These are phyloP conservation scores for Dentipellis sp. DNA, from an alignment of 768 basidiomycete genomes.

Conservation along the genomic window DNA sequence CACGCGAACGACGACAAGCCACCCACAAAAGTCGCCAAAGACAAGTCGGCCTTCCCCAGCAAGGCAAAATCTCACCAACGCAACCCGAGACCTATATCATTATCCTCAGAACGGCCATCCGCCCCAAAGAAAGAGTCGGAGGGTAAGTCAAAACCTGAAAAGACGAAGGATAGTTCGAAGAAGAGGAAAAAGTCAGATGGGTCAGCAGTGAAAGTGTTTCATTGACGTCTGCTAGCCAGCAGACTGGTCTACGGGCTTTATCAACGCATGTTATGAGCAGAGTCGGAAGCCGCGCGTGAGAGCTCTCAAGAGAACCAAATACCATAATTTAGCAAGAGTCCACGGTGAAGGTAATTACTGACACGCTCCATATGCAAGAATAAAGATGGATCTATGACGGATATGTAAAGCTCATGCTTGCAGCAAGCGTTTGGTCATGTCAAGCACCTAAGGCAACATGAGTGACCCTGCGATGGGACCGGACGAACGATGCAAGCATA, in stretches of 20 bases:
- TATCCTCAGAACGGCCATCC: too few relatives aligned
- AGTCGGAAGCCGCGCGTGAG: too few relatives aligned
- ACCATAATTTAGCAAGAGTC: too few relatives aligned
- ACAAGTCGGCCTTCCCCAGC: not conserved
- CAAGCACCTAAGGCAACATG: not conserved
- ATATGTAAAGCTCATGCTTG: not conserved
- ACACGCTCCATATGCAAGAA: not conserved
- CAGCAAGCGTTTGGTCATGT: not conserved
- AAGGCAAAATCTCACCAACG: not conserved
- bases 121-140: too few relatives aligned
- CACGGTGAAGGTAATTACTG: not conserved
- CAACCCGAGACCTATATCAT: too few relatives aligned
- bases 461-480: not conserved
- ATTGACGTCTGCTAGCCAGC: not conserved
- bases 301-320: too few relatives aligned
- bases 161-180: not conserved
- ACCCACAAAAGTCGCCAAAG: not conserved
- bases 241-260: too few relatives aligned
- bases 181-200: not conserved
- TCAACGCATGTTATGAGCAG: too few relatives aligned
- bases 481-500: constrained; percentile 23
- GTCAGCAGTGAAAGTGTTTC: not conserved
- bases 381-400: not conserved
- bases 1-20: not conserved
- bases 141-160: not conserved